Percentiles rank a stretch among this genome's conserved stretches.
These are phyloP conservation scores for Candida maltosa DNA, from an alignment of 805 yeast genomes.

Conservation along the genomic window DNA sequence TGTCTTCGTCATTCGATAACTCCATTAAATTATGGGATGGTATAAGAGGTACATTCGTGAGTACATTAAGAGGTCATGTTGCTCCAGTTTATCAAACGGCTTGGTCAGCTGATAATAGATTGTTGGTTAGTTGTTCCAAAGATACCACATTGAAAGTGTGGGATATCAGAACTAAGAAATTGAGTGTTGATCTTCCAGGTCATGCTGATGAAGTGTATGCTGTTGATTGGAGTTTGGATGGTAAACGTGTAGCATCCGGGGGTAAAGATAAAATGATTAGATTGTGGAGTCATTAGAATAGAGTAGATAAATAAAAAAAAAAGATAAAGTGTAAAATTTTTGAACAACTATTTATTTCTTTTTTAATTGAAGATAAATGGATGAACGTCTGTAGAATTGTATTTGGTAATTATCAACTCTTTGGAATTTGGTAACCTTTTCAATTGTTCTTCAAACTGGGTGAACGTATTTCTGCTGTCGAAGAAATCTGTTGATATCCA, in stretches of 20 bases:
- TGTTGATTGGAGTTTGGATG: constrained; percentile 97
- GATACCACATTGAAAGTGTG: constrained; percentile 95
- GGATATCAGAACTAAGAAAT: constrained; percentile 85
- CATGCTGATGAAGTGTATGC: constrained; percentile 95
- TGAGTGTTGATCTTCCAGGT: constrained; percentile 90
- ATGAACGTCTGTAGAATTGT: too few relatives aligned
- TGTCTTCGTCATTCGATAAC: constrained; percentile 93
- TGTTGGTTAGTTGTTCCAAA: constrained; percentile 89
- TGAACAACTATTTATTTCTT: too few relatives aligned
- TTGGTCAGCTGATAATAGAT: constrained; percentile 93
- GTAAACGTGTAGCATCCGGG: constrained; percentile 91
- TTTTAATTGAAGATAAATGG: too few relatives aligned
- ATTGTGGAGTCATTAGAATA: constrained; percentile 74
- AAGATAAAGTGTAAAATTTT: not conserved
- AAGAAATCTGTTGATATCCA: too few relatives aligned
- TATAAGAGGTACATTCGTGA: constrained; percentile 79
- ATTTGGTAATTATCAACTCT: too few relatives aligned
- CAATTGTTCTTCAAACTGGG: too few relatives aligned
- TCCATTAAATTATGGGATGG: constrained; percentile 97
- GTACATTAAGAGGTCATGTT: constrained; percentile 94
- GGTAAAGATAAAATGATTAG: constrained; percentile 95
- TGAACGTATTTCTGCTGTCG: too few relatives aligned
- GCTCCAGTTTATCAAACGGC: constrained; percentile 97
- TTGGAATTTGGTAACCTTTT: too few relatives aligned
- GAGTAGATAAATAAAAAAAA: not conserved